Base-by-base conservation (phyloP, 352 stramenopile genomes). In the Aphanomyces invadans region DNA sequence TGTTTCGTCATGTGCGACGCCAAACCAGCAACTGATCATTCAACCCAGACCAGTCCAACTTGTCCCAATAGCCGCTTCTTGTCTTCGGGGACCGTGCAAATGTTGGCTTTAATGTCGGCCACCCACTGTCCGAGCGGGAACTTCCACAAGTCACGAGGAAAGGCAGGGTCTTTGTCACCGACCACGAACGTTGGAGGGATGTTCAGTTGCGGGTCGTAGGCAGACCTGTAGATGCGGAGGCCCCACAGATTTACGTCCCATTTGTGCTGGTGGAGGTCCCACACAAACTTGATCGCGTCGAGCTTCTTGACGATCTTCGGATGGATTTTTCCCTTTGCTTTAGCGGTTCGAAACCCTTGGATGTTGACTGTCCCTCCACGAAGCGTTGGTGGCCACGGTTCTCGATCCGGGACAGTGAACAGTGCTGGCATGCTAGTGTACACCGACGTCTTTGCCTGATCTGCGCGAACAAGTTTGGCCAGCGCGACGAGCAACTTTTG, bases 161-260 rank as follows among this genome's bases (percentile, higher is more conserved):
- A 57, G 15, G 49, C 49, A 11, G 73, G 39, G 7, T 74, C 70
- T 33, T 81, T 76, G 31, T 76, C 79, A 25, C 89, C 88, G 0
- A 98, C 85, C 25, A 90, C 83, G 70, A 96, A 98, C n/a, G 83
- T 81, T 72, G 95, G 80, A 21, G 89, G 87, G 2, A 98, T 88
- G 54, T 88, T 71, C 52, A 91, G 80, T 71, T 98, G 88, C 25
- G 86, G 89, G 44, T 52, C 12, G 59, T 91, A 88, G 25, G 95
- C 61, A 45, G 85, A 63, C 51, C 82, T 80, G 76, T 95, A 97
- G 2, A 61, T 73, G 28, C 81, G 51, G 42, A 97, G 76, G 11
- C 83, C 86, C 48, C 76, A 74, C 32, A 90, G 48, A 23, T 67
- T 49, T 25, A 67, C 10, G 3, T 67, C 42, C 60, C 60, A 67